Conservation (phyloP, 1,284 basidiomycete species). For the Austroboletus rostrupii region DNA sequence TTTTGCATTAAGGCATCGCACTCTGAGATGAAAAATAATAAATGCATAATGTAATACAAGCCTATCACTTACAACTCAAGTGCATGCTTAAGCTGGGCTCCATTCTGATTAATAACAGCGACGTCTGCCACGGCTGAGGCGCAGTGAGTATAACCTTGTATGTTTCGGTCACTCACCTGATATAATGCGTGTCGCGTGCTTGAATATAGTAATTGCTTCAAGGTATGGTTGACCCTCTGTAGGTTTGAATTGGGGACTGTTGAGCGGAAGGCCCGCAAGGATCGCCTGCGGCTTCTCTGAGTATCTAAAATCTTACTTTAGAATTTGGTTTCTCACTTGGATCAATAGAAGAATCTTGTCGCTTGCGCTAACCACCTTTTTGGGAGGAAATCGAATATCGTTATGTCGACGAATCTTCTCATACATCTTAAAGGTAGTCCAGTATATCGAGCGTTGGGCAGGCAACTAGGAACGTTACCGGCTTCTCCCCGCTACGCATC, state of each 20-base stretch:
- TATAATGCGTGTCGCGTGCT: slow-evolving; percentile 63
- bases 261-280: slow-evolving; percentile 67
- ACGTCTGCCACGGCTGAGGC: slow-evolving; percentile 69
- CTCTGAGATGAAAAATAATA: slow-evolving; percentile 36
- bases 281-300: slow-evolving; percentile 51
- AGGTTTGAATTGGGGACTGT: slow-evolving; percentile 60
- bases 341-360: slow-evolving; percentile 75
- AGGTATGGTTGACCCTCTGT: slow-evolving; percentile 67
- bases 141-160: slow-evolving; percentile 4
- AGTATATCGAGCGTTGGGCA: neutral
- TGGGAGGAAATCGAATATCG: slow-evolving; percentile 69
- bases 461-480: slow-evolving; percentile 35
- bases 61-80: slow-evolving; percentile 57
- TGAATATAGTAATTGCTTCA: slow-evolving; percentile 64
- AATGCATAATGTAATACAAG: neutral
- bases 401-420: slow-evolving; percentile 63
- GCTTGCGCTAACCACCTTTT: slow-evolving; percentile 59
- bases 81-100: slow-evolving; percentile 62
- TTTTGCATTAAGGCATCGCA: slow-evolving; percentile 70
- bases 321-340: slow-evolving; percentile 44
- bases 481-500: slow-evolving; percentile 67
- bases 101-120: slow-evolving; percentile 57
- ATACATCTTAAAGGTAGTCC: slow-evolving; percentile 41
- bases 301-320: neutral
- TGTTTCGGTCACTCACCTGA: slow-evolving; percentile 42